phyloP scores from a whole-genome alignment of 2,329 filamentous ascomycete species.

The Anthostomella pinea region DNA sequence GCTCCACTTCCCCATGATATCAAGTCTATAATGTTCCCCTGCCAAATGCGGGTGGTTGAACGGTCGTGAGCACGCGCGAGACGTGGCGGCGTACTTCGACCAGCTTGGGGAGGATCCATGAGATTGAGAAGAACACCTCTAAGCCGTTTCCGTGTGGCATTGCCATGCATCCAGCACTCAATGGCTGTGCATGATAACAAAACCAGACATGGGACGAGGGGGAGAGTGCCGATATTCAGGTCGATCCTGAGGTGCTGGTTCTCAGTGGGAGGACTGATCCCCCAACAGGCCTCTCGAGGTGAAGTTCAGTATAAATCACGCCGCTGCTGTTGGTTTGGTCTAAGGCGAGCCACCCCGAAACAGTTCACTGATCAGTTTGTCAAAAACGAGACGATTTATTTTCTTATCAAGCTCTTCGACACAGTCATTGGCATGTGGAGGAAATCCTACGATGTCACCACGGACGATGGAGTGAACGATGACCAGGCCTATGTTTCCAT shows the following conservation, averaged over 20 bases:
- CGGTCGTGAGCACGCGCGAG: slow-evolving; percentile 44
- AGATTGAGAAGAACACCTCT: slow-evolving; percentile 52
- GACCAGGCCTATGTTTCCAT: slow-evolving; percentile 38
- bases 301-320: slow-evolving; percentile 56
- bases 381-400: too few relatives aligned
- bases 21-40: too few relatives aligned
- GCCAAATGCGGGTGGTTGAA: slow-evolving; percentile 53
- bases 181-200: slow-evolving; percentile 45
- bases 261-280: slow-evolving; percentile 50
- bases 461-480: slow-evolving; percentile 42
- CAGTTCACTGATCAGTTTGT: slow-evolving; percentile 53
- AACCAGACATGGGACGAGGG: slow-evolving; percentile 26
- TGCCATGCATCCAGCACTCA: slow-evolving; percentile 54
- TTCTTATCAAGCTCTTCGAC: too few relatives aligned
- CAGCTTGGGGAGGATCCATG: slow-evolving; percentile 41
- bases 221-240: slow-evolving; percentile 38
- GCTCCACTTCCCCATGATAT: slow-evolving; percentile 43
- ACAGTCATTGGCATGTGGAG: too few relatives aligned
- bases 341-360: slow-evolving; percentile 49
- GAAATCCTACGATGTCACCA: too few relatives aligned
- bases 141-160: slow-evolving; percentile 58
- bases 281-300: slow-evolving; percentile 47
- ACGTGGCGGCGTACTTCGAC: slow-evolving; percentile 34
- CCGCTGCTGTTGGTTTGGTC: slow-evolving; percentile 47
- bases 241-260: slow-evolving; percentile 51